Conservation (phyloP, 345 rosid genomes). For the Linum tenue region DNA sequence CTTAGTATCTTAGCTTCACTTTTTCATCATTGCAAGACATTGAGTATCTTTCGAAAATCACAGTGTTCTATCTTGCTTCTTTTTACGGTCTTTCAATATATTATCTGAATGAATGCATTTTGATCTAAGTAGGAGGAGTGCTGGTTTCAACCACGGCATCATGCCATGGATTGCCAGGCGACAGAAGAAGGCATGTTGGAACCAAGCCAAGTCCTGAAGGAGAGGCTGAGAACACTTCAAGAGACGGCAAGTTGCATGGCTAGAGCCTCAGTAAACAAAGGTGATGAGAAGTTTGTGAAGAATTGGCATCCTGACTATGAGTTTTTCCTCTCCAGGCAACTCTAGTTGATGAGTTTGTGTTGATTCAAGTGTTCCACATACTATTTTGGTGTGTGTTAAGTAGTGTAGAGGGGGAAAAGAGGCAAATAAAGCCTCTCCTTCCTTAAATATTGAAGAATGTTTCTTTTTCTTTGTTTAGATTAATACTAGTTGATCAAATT, state of each 20-base stretch:
- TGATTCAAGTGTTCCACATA: neutral
- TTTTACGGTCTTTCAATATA: too few relatives aligned
- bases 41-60: too few relatives aligned
- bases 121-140: constrained; percentile 35
- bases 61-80: too few relatives aligned
- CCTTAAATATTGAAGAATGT: neutral
- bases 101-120: too few relatives aligned
- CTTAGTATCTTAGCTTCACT: too few relatives aligned
- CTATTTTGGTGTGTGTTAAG: neutral
- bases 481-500: neutral
- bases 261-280: constrained; percentile 38
- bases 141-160: constrained; percentile 40
- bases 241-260: constrained; percentile 44
- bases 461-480: neutral
- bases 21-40: too few relatives aligned
- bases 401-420: neutral
- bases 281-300: constrained; percentile 24
- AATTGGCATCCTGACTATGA: constrained; percentile 41
- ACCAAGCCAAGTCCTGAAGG: constrained; percentile 30
- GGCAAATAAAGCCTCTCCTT: neutral
- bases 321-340: constrained; percentile 39
- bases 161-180: constrained; percentile 8
- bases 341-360: constrained; percentile 1
- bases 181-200: constrained; percentile 17
- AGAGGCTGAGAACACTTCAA: constrained; percentile 38